Base-by-base conservation (phyloP, 306 rosid genomes). In the Boehmeria nivea region DNA sequence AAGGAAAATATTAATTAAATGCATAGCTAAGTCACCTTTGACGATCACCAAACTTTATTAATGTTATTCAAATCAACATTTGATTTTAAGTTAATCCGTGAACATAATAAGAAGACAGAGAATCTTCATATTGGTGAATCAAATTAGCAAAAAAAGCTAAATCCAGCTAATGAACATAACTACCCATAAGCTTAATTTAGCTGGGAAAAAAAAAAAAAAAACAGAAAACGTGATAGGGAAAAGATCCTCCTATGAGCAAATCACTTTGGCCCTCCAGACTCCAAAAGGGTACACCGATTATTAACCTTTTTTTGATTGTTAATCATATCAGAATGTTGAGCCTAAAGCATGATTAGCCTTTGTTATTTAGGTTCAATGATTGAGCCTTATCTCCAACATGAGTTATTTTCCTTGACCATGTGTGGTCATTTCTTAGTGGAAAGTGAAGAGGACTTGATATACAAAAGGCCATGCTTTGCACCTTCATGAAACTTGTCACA, bases 341-440 rank as follows among this genome's bases (percentile, higher is more conserved):
- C 8, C 10, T 27, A 51, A 51, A 23, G 12, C 23, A 51, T 26
- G 23, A 26, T 25, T 6, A 25, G 28, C 18, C 11, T 48, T 51
- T 51, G 21, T 24, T 10, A 27, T 27, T 51, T 5, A 27, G 39
- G 34, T 16, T 17, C 11, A 54, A 54, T 34, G 59, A 54, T 33
- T 33, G 27, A 31, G 26, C 13, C 42, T 54, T 11, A 33, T 31
- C 44, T 34, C 39, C 56, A 4, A 31, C 9, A 25, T 25, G 56
- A 1, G 23, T 24, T 6, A 15, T 23, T 12, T 25, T 31, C 17
- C 25, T 10, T 20, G 46, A 37, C 18, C 45, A 55, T n/a, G 46
- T 34, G 12, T 14, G n/a, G 49, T 57, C 61, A 57, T 6, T 38
- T 39, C 36, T 37, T 17, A 54, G 45, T 34, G 59, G 44, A 33